Percentiles rank a stretch among this genome's conserved stretches.
phyloP scores from a whole-genome alignment of 2,329 filamentous ascomycete species.

The Nothopassalora personata region DNA sequence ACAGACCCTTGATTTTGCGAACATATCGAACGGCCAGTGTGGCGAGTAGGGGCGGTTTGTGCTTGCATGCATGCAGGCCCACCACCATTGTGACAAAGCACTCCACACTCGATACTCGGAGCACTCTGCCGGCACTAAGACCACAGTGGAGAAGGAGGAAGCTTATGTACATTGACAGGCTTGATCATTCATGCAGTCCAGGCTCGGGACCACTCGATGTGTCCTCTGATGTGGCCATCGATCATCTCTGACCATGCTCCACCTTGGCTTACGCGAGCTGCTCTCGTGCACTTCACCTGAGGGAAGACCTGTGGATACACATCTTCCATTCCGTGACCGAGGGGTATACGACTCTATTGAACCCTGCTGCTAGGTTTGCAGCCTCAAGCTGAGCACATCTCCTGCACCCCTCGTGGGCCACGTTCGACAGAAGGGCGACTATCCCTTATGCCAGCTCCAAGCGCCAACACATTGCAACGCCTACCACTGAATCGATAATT shows the following conservation, averaged over 20 bases:
- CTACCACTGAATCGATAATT: conserved; percentile 11
- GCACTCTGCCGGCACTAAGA: too few relatives aligned
- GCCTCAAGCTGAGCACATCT: not conserved
- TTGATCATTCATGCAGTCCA: not conserved
- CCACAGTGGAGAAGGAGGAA: too few relatives aligned
- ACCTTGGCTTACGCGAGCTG: too few relatives aligned
- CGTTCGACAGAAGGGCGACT: not conserved
- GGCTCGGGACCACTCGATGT: not conserved
- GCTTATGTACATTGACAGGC: not conserved
- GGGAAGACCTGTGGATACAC: not conserved
- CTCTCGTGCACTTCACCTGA: too few relatives aligned
- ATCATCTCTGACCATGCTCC: not conserved
- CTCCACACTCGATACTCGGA: too few relatives aligned
- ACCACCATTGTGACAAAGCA: too few relatives aligned
- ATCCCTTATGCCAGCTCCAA: not conserved
- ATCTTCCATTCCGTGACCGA: not conserved
- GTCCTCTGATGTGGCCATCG: not conserved
- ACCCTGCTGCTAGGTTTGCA: not conserved
- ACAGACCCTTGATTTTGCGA: too few relatives aligned
- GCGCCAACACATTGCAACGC: conserved; percentile 3
- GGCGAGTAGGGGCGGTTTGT: too few relatives aligned
- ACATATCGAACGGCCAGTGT: too few relatives aligned
- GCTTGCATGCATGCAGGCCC: too few relatives aligned
- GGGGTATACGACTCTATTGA: not conserved
- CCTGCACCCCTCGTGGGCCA: not conserved